Evolutionary conservation across 2,329 filamentous ascomycete species (phyloP).

Genomic region (Pseudocercospora cruenta): DNA sequence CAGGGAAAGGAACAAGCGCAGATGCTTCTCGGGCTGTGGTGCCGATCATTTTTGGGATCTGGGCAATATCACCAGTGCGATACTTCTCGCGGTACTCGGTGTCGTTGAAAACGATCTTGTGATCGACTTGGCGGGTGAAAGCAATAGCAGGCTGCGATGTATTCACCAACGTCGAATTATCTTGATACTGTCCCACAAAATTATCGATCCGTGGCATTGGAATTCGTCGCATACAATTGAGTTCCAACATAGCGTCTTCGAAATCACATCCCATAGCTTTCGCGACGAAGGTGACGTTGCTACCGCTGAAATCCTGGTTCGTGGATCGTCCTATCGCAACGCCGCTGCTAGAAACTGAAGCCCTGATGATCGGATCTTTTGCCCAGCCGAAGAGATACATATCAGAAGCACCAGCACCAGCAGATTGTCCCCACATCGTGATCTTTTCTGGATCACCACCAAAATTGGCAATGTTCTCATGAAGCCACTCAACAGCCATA

Average conservation of each 20-base stretch:
- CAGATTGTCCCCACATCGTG: slow-evolving; percentile 45
- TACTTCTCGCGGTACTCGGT: slow-evolving; percentile 37
- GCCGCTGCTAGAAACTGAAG: slow-evolving; percentile 12
- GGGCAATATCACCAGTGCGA: slow-evolving; percentile 34
- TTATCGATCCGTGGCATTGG: background rate
- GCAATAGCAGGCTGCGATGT: background rate
- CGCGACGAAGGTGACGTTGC: slow-evolving; percentile 31
- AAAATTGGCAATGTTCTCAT: slow-evolving; percentile 43
- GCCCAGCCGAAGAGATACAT: slow-evolving; percentile 40
- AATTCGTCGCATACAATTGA: slow-evolving; percentile 44
- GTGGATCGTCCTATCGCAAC: background rate
- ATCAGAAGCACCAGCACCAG: slow-evolving; percentile 30
- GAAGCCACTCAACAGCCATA: slow-evolving; percentile 45
- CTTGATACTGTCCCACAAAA: background rate
- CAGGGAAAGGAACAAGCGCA: slow-evolving; percentile 34
- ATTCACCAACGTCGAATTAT: background rate
- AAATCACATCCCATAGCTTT: slow-evolving; percentile 40
- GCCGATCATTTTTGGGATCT: slow-evolving; percentile 41
- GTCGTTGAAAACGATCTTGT: slow-evolving; percentile 32
- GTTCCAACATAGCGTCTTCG: slow-evolving; percentile 31
- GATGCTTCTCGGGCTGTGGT: slow-evolving; percentile 38
- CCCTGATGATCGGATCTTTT: slow-evolving; percentile 43
- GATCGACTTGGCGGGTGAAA: slow-evolving; percentile 15
- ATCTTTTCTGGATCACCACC: slow-evolving; percentile 30
- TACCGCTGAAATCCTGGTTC: slow-evolving; percentile 46